Conservation (phyloP, 768 basidiomycete species). For the Psilocybe azurescens region DNA sequence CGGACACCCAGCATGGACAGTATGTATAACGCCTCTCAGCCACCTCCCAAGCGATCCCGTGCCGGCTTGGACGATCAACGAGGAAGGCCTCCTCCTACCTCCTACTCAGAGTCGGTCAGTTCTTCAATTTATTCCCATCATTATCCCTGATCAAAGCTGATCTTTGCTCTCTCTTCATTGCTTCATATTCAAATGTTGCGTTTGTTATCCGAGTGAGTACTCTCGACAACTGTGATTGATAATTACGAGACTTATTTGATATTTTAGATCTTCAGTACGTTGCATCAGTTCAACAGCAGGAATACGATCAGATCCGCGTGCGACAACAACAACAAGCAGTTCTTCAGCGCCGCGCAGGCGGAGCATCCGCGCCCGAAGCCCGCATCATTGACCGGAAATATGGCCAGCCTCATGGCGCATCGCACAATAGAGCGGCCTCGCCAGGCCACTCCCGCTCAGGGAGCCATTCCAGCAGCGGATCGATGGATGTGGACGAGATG, state of each 20-base stretch:
- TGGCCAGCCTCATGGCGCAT: slow-evolving; percentile 13
- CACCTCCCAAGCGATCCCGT: slow-evolving; percentile 57
- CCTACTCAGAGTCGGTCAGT: slow-evolving; percentile 38
- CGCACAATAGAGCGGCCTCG: not conserved
- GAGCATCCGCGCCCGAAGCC: slow-evolving; percentile 15
- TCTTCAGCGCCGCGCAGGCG: slow-evolving; percentile 8
- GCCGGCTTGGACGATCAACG: slow-evolving; percentile 36
- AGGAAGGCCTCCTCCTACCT: slow-evolving; percentile 27
- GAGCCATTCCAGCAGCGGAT: slow-evolving; percentile 40
- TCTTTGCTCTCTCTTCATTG: not conserved
- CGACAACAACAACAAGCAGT: slow-evolving; percentile 4
- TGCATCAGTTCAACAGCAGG: not conserved
- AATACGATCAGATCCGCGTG: slow-evolving; percentile 3
- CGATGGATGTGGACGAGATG: slow-evolving; percentile 51
- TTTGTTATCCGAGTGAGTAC: too few species aligned
- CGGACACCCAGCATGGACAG: slow-evolving; percentile 43
- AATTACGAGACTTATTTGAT: too few species aligned
- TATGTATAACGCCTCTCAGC: slow-evolving; percentile 38
- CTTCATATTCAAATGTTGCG: not conserved
- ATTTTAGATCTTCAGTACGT: slow-evolving; percentile 2
- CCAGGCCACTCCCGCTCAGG: slow-evolving; percentile 33
- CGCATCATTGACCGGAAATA: slow-evolving; percentile 26
- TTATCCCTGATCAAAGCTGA: slow-evolving; percentile 10
- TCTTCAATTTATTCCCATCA: slow-evolving; percentile 6
- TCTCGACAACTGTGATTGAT: too few species aligned